These are phyloP conservation scores for Goffeauzyma gilvescens DNA, from an alignment of 768 basidiomycete species.

Conservation along the genomic window DNA sequence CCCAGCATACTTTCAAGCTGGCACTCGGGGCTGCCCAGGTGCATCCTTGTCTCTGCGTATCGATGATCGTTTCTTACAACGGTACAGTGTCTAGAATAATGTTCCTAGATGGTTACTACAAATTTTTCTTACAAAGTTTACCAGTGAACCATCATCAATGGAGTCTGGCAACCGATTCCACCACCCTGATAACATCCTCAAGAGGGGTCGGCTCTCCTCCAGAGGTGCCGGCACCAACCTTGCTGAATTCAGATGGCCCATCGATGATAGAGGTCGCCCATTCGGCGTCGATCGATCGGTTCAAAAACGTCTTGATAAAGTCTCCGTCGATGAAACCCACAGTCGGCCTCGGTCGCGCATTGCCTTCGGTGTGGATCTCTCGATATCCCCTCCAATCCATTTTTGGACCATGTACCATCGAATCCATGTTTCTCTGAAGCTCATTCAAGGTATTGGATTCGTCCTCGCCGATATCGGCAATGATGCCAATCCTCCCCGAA, in stretches of 20 bases:
- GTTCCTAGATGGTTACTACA: no score
- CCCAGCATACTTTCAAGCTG: no score
- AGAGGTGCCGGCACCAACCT: conserved; percentile 7
- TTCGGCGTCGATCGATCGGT: conserved; percentile 14
- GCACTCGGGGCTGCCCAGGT: no score
- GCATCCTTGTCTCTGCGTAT: no score
- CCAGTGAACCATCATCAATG: no score
- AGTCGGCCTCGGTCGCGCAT: conserved; percentile 12
- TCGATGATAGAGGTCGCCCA: conserved; percentile 3
- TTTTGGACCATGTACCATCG: conserved; percentile 16
- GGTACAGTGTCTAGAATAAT: no score
- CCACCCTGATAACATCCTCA: conserved; percentile 18
- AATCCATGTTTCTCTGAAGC: conserved; percentile 28
- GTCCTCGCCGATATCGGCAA: conserved; percentile 21
- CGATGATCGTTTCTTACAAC: no score
- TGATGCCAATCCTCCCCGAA: conserved; percentile 24
- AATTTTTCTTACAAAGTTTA: no score
- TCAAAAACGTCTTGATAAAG: conserved; percentile 27
- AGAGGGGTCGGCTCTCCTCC: no score
- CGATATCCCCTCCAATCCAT: conserved; percentile 17
- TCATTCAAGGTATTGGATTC: conserved; percentile 20
- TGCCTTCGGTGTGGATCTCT: conserved; percentile 10
- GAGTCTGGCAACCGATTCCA: conserved; percentile 20
- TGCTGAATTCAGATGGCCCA: conserved; percentile 8
- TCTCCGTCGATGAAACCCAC: conserved; percentile 30